Evolutionary conservation across 768 basidiomycete genomes (phyloP).

Genomic region (Auriscalpium microsporum): DNA sequence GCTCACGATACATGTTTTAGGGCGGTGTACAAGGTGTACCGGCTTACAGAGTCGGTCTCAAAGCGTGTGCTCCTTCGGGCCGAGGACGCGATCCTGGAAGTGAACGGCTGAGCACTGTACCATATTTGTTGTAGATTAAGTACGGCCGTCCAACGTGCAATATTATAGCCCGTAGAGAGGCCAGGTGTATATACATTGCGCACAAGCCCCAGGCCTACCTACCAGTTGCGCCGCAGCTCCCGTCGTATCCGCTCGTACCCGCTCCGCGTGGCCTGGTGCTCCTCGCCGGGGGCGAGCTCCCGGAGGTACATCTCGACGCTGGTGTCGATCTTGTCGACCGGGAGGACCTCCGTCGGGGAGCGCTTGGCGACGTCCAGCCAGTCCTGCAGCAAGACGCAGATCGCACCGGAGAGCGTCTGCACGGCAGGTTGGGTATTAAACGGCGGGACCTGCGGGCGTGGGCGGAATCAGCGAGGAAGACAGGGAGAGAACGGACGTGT

Average conservation of each 20-base stretch:
- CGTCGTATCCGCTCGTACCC: slow-evolving; percentile 66
- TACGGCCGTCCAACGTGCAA: not conserved
- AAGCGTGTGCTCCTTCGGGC: slow-evolving; percentile 59
- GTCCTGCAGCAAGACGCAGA: slow-evolving; percentile 70
- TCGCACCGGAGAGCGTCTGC: slow-evolving; percentile 72
- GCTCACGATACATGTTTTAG: slow-evolving; percentile 26
- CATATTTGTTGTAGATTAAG: not conserved
- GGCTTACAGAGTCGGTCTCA: slow-evolving; percentile 48
- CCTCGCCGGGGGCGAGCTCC: slow-evolving; percentile 54
- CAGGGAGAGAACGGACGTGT: not conserved
- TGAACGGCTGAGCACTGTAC: slow-evolving; percentile 31
- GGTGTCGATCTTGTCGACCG: slow-evolving; percentile 66
- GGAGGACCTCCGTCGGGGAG: slow-evolving; percentile 71
- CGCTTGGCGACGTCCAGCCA: slow-evolving; percentile 75
- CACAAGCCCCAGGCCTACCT: slow-evolving; percentile 16
- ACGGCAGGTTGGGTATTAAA: slow-evolving; percentile 77
- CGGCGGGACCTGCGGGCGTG: slow-evolving; percentile 53
- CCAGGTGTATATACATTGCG: not conserved
- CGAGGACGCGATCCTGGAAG: slow-evolving; percentile 77
- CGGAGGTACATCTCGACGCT: slow-evolving; percentile 67
- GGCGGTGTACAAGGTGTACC: slow-evolving; percentile 64
- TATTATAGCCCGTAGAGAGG: not conserved
- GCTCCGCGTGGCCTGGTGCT: slow-evolving; percentile 42
- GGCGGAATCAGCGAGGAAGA: not conserved
- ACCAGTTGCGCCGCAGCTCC: slow-evolving; percentile 67